Evolutionary conservation across 1,139 yeast species (phyloP), one percentile per base, ranked within the genome.

Genomic region (Scheffersomyces cryptocercus): DNA sequence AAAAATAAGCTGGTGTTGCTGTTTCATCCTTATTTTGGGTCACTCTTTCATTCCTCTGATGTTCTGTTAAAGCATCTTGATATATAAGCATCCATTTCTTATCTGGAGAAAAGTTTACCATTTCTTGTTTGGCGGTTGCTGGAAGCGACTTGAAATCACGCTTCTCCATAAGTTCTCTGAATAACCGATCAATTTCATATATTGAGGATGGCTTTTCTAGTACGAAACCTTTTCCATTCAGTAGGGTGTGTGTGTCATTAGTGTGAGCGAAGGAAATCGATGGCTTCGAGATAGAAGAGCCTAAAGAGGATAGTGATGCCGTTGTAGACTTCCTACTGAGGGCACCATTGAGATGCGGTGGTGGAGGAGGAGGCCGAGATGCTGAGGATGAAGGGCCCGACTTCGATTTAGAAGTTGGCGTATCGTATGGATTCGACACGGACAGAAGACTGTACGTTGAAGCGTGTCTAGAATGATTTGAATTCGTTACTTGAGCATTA

Each of bases 11-110:
- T 1, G 97, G 96, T 4, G 86, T 73, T 32, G 56, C 50, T 28
- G 75, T 69, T 47, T 75, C 76, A 42, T 68, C 71, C 33, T 65
- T 62, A 41, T 56, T 62, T 28, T 51, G 47, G 28, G 47, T 45
- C 26, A 47, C 52, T 38, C 43, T 30, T 62, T 75, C 78, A 58
- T 77, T 73, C 55, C 85, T 76, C 53, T 85, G 85, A 56, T 75
- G 75, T 55, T 88, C 97, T 6, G 91, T 80, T 44, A 88, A 73
- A 29, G 86, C 84, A 62, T 90, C 97, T 61, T 93, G 98, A 54
- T 86, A 83, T 36, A 93, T 86, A 54, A 93, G 75, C 84, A 88
- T 82, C 96, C 97, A 89, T 65, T 93, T 93, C 55, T 90, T 88
- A 42, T 85, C 88, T 0, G 81, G 71, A 36, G 86, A 80, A 58